phyloP scores from a whole-genome alignment of 768 basidiomycete genomes.

The Mrakia gelida region DNA sequence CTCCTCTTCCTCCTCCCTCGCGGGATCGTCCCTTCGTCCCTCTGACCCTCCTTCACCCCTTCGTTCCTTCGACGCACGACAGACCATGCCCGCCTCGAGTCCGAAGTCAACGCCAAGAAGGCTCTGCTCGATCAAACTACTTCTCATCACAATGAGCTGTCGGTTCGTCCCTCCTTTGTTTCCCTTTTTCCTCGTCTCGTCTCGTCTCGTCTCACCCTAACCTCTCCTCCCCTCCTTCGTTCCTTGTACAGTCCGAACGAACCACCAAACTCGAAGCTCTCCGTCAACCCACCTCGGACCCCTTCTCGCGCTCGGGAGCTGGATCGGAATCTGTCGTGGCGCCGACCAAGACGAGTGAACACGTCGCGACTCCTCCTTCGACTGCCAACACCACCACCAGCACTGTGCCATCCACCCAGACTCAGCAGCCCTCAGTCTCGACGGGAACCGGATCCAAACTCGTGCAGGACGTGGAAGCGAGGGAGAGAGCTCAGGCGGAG shows the following conservation, averaged over 20 bases:
- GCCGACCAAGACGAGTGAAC: not conserved
- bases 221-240: not conserved
- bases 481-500: not conserved
- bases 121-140: not conserved
- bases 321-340: not conserved
- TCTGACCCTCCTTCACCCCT: not conserved
- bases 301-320: not conserved
- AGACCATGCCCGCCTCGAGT: not conserved
- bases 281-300: not conserved
- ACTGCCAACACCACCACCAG: not conserved
- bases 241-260: not conserved
- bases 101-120: not conserved
- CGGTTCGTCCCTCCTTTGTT: not conserved
- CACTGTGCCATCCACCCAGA: no score
- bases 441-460: no score
- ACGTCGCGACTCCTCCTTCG: not conserved
- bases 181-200: not conserved
- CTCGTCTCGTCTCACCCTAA: not conserved
- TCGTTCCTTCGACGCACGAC: not conserved
- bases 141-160: not conserved
- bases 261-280: not conserved
- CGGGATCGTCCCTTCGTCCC: not conserved
- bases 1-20: not conserved
- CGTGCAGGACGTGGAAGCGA: not conserved
- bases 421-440: no score